These are phyloP conservation scores for Talaromyces trachyspermus DNA, from an alignment of 495 filamentous ascomycete genomes.

Conservation along the genomic window DNA sequence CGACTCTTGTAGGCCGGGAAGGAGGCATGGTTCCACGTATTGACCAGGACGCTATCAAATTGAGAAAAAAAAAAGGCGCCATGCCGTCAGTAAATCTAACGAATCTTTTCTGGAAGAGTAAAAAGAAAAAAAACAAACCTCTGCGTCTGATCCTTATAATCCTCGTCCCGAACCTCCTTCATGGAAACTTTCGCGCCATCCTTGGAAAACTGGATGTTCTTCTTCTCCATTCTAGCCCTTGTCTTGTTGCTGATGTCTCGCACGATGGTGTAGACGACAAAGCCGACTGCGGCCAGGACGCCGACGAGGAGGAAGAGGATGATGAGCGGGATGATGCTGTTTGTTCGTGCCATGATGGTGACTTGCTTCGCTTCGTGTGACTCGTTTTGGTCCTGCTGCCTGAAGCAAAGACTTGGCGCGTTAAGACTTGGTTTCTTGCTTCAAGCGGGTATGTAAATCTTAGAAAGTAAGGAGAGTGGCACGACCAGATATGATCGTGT, in stretches of 20 bases:
- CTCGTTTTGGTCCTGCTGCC: too few relatives aligned
- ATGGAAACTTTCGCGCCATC: slow-evolving; percentile 80
- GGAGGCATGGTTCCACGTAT: slow-evolving; percentile 66
- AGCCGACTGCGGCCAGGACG: slow-evolving; percentile 57
- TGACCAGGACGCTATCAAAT: slow-evolving; percentile 51
- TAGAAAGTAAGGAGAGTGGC: too few relatives aligned
- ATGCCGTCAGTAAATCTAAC: not conserved
- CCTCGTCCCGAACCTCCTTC: slow-evolving; percentile 66
- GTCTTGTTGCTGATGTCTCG: slow-evolving; percentile 63
- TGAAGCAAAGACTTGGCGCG: too few relatives aligned
- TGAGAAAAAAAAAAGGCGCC: not conserved
- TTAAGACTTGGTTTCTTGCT: not conserved
- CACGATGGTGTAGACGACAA: slow-evolving; percentile 64
- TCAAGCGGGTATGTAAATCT: too few relatives aligned
- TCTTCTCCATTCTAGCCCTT: slow-evolving; percentile 68
- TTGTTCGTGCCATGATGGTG: slow-evolving; percentile 22
- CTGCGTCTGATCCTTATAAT: slow-evolving; percentile 76
- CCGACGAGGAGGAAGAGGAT: slow-evolving; percentile 60
- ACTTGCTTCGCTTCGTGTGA: not conserved
- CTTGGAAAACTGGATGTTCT: slow-evolving; percentile 72
- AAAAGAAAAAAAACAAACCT: slow-evolving; percentile 35
- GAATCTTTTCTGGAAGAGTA: not conserved
- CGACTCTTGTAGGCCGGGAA: slow-evolving; percentile 53
- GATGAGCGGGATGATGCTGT: slow-evolving; percentile 64
- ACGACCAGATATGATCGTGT: too few relatives aligned